Evolutionary conservation across 768 basidiomycete genomes (phyloP).

Genomic region (Tylopilus balloui): DNA sequence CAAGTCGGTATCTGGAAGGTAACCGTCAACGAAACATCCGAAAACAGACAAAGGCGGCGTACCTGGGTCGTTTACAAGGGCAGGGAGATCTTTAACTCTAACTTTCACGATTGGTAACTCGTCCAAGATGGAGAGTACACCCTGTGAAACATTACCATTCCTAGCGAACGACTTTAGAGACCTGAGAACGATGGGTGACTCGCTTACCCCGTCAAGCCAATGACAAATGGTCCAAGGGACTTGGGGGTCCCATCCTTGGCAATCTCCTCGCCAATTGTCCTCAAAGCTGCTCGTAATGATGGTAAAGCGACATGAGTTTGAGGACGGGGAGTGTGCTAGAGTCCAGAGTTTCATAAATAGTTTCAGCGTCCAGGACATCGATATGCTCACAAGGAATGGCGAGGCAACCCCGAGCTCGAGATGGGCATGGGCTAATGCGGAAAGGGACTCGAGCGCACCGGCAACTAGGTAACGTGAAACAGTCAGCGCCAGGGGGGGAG

Average conservation of each 20-base stretch:
- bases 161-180: conserved; percentile 34
- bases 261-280: conserved; percentile 55
- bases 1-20: conserved; percentile 45
- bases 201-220: conserved; percentile 77
- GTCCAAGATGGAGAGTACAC: conserved; percentile 64
- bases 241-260: conserved; percentile 51
- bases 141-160: conserved; percentile 77
- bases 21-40: conserved; percentile 2
- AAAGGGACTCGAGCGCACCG: conserved; percentile 78
- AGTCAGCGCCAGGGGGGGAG: neutral
- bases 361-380: neutral
- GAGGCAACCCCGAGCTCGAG: conserved; percentile 75
- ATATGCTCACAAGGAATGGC: conserved; percentile 66
- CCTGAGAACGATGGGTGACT: neutral
- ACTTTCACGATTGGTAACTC: conserved; percentile 68
- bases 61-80: conserved; percentile 53
- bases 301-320: conserved; percentile 62
- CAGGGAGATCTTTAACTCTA: conserved; percentile 49
- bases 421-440: conserved; percentile 72
- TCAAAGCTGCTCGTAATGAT: conserved; percentile 49
- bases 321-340: conserved; percentile 69
- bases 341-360: neutral
- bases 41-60: conserved; percentile 9
- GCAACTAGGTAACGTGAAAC: conserved; percentile 48
- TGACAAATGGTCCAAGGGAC: conserved; percentile 70